phyloP scores from a whole-genome alignment of 2,329 filamentous ascomycete genomes.

The Ambrosiella beaveri region DNA sequence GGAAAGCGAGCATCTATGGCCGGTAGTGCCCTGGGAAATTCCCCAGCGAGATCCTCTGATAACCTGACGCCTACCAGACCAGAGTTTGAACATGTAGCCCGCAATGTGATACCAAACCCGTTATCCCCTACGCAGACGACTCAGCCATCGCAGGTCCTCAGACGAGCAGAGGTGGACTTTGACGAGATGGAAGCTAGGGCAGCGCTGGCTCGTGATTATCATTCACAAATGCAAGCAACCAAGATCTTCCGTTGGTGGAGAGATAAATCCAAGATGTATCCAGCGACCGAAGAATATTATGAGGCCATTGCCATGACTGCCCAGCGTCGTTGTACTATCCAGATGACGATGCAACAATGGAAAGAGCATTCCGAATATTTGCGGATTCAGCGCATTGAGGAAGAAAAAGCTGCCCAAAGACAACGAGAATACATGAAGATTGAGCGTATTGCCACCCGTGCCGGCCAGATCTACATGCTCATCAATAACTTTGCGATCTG shows the following conservation, averaged over 20 bases:
- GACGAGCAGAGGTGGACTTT: conserved; percentile 5
- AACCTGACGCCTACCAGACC: not conserved
- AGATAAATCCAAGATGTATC: conserved; percentile 7
- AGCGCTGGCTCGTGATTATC: conserved; percentile 2
- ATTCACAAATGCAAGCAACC: conserved; percentile 2
- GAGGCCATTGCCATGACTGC: conserved; percentile 11
- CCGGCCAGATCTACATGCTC: conserved; percentile 47
- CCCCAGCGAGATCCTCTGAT: not conserved
- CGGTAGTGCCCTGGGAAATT: not conserved
- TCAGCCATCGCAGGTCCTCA: conserved; percentile 12
- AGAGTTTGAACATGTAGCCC: conserved; percentile 5
- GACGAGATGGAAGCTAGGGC: conserved; percentile 12
- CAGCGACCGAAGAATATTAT: conserved; percentile 11
- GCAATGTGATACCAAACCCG: conserved; percentile 1
- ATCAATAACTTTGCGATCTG: conserved; percentile 33
- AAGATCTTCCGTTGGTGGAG: conserved; percentile 12
- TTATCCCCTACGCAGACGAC: conserved; percentile 10
- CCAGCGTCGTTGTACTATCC: conserved; percentile 5
- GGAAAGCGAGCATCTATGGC: not conserved
- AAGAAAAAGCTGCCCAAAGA: conserved; percentile 8
- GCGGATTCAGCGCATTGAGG: conserved; percentile 5
- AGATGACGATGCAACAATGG: conserved; percentile 11
- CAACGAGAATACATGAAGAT: conserved; percentile 10
- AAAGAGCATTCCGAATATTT: conserved; percentile 4
- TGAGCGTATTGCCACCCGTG: conserved; percentile 31